Base-by-base conservation (phyloP, 164 flowering plant species). In the Kingdonia uniflora region DNA sequence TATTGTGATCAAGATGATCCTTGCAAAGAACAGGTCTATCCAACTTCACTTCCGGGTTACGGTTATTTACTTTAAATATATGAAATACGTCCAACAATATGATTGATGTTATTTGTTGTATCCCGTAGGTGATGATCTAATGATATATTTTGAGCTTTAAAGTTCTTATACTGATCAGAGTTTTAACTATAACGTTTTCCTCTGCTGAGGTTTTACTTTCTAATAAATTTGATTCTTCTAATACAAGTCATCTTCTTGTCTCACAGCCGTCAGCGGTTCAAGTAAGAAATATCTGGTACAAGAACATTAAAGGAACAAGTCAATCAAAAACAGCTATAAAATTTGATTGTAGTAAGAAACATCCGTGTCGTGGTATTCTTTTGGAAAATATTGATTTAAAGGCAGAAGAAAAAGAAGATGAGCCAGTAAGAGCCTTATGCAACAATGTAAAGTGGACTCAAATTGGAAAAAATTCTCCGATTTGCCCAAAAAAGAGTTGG, bases 221-320 rank as follows among this genome's bases (percentile, higher is more conserved):
- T n/a, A n/a, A n/a, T n/a, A n/a, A n/a, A n/a, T n/a, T n/a, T n/a
- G n/a, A n/a, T n/a, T n/a, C n/a, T 29, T 29, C 19, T 22, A 14
- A 10, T 2, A 16, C 15, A 22, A 6, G n/a, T 47, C 7, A 47
- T 22, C n/a, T 47, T 22, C 8, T 47, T 12, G 33, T 55, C 41
- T 48, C 11, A 43, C 68, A 68, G 79, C 39, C 3, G 0, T 72
- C 75, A 7, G 80, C 80, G 0, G 80, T 80, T 16, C 71, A 72
- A 73, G 67, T 80, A 49, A 64, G 54, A 15, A 54, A 76, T 46
- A 76, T 80, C 42, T 29, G 63, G 41, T 78, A 68, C 68, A 54
- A 68, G 59, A 71, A 74, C 60, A 70, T 80, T 26, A 76, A 37
- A 55, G 86, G 81, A 55, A 76, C 83, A 46, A 76, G 86, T 65